Evolutionary conservation across 78 protist species (phyloP).

Genomic region (Dictyostelium purpureum): DNA sequence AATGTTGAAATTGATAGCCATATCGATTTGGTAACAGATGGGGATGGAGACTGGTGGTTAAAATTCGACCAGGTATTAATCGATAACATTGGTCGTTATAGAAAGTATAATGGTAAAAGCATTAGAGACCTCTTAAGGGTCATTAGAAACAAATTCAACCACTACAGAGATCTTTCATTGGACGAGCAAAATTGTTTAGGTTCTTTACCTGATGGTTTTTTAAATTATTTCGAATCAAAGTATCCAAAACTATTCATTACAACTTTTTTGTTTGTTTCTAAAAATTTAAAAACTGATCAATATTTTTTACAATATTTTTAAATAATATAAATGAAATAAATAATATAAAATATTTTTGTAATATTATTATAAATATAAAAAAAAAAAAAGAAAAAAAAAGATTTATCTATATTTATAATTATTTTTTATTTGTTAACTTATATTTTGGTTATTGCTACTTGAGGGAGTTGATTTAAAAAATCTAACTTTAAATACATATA

Average conservation of each 20-base stretch:
- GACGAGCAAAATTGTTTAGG: conserved; percentile 79
- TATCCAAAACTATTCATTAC: conserved; percentile 69
- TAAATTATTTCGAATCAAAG: conserved; percentile 66
- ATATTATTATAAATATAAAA: too few species aligned
- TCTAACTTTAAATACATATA: conserved; percentile 30
- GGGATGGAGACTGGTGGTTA: conserved; percentile 38
- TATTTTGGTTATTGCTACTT: too few species aligned
- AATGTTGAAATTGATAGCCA: conserved; percentile 31
- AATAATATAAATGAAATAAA: background rate
- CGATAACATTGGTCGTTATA: conserved; percentile 63
- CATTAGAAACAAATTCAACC: conserved; percentile 86
- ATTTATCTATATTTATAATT: too few species aligned
- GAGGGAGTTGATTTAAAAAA: too few species aligned
- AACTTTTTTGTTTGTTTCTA: conserved; percentile 36
- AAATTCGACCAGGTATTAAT: conserved; percentile 57
- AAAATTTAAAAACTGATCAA: conserved; percentile 48
- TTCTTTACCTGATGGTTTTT: conserved; percentile 82
- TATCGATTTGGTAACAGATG: conserved; percentile 3
- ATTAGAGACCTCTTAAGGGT: conserved; percentile 85
- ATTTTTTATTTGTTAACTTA: too few species aligned
- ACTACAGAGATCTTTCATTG: conserved; percentile 77
- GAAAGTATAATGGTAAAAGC: conserved; percentile 77
- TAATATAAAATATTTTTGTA: too few species aligned
- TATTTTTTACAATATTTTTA: conserved; percentile 40
- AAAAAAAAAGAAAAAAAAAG: too few species aligned